phyloP scores from a whole-genome alignment of 2,329 filamentous ascomycete genomes.

The Tolypocladium tundrense region DNA sequence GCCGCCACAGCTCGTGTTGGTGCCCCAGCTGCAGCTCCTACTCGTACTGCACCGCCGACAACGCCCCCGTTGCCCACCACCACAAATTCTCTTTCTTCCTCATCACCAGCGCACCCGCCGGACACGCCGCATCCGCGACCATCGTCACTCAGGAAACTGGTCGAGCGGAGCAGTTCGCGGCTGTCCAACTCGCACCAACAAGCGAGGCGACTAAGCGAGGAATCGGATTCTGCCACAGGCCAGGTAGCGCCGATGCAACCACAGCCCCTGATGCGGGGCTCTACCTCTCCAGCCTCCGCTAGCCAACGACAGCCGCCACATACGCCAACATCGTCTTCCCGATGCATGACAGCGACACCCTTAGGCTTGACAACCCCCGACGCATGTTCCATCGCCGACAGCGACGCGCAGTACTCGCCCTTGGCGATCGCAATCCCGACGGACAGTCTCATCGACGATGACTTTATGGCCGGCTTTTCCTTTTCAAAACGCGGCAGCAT shows the following conservation, averaged over 20 bases:
- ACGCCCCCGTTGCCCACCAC: not conserved
- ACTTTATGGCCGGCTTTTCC: constrained; percentile 43
- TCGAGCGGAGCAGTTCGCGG: constrained; percentile 17
- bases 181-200: constrained; percentile 9
- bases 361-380: constrained; percentile 9
- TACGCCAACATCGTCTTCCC: constrained; percentile 1
- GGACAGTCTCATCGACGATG: constrained; percentile 46
- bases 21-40: not conserved
- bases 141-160: constrained; percentile 8
- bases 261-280: constrained; percentile 15
- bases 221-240: constrained; percentile 5
- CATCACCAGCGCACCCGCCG: not conserved
- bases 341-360: constrained; percentile 3
- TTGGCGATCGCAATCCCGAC: constrained; percentile 47
- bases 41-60: not conserved
- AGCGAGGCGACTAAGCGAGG: constrained; percentile 14
- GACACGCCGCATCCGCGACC: not conserved
- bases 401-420: constrained; percentile 32
- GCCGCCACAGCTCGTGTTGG: constrained; percentile 10
- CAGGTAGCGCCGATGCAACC: constrained; percentile 7
- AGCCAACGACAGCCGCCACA: constrained; percentile 1
- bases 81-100: not conserved
- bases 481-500: constrained; percentile 57
- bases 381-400: constrained; percentile 12
- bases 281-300: constrained; percentile 10